Percentiles rank a stretch among this genome's conserved stretches.
Evolutionary conservation across 2,329 filamentous ascomycete genomes (phyloP).

Genomic region (Sporothrix humicola): DNA sequence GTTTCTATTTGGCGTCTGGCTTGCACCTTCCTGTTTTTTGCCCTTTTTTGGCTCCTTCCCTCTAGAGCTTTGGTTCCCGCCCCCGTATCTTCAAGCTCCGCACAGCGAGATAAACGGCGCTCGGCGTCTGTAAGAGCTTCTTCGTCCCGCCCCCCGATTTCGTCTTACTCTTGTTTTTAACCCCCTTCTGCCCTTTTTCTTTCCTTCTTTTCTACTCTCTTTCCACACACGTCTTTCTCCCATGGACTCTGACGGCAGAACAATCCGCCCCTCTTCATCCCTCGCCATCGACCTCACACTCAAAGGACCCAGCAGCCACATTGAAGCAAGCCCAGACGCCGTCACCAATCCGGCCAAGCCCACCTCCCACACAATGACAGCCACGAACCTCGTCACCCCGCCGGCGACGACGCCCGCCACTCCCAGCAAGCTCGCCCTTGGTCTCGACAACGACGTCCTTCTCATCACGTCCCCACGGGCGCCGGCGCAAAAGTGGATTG

Average conservation of each 20-base stretch:
- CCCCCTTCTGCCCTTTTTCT: background rate
- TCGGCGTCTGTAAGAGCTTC: background rate
- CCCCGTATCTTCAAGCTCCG: slow-evolving; percentile 1
- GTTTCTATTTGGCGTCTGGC: background rate
- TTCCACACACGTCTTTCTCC: background rate
- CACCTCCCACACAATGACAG: slow-evolving; percentile 28
- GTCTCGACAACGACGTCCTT: slow-evolving; percentile 56
- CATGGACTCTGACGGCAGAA: slow-evolving; percentile 23
- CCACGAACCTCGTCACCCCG: slow-evolving; percentile 10
- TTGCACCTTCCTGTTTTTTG: background rate
- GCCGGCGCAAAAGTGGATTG: slow-evolving; percentile 45
- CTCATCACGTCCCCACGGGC: slow-evolving; percentile 49
- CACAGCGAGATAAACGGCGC: slow-evolving; percentile 18
- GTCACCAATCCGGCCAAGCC: background rate
- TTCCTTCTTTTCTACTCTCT: background rate
- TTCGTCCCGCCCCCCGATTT: background rate
- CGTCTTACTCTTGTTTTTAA: background rate
- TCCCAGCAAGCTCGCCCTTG: slow-evolving; percentile 35
- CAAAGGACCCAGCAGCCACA: slow-evolving; percentile 2
- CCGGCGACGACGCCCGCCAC: slow-evolving; percentile 6
- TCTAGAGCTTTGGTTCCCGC: background rate
- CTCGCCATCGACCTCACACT: slow-evolving; percentile 28
- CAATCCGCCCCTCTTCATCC: slow-evolving; percentile 21
- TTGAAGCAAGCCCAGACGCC: background rate
- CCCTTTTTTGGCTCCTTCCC: slow-evolving; percentile 4